Base-by-base conservation (phyloP, 2,329 filamentous ascomycete genomes). In the Biscogniauxia sp. region DNA sequence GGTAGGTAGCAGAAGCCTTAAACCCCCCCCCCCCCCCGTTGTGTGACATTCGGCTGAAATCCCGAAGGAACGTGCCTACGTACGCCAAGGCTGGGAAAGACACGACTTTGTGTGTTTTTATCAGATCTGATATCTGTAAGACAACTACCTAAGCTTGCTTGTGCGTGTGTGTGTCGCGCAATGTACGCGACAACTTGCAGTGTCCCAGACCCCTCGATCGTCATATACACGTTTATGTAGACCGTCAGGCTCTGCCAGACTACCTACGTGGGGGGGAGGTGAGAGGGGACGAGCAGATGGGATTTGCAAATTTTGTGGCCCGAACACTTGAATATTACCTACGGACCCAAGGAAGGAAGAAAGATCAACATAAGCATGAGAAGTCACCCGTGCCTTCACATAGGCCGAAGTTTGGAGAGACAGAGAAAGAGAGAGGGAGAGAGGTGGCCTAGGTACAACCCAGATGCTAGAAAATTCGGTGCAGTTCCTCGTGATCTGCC, bases 1-100 rank as follows among this genome's bases (percentile, higher is more conserved):
- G 23, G 20, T 19, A 52, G 51, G 51, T 52, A 8, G 20, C 19
- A 52, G 50, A 52, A 52, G 23, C 50, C 50, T 20, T 13, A 15
- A 20, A 13, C 23, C 9, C n/a, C n/a, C n/a, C n/a, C n/a, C n/a
- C n/a, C n/a, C n/a, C n/a, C 19, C 50, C 17, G 52, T 25, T 32
- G 53, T 54, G 53, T 20, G 53, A 54, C 53, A 54, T 54, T 54
- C 53, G 53, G 53, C 26, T 54, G 28, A 26, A 32, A 54, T 54
- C 53, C 53, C 53, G 25, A 54, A 54, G 53, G 53, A 54, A 37
- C 26, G 28, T 54, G n/a, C 53, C 17, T 20, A 54, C 53, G 53
- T 54, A 54, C 53, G 53, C 53, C 53, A 54, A 54, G 53, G 20
- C 50, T 25, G 19, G 19, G 20, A 13, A 51, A n/a, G n/a, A n/a